Evolutionary conservation across 768 basidiomycete genomes (phyloP), one percentile per base, ranked within the genome.

Genomic region (Serpula lacrymans): DNA sequence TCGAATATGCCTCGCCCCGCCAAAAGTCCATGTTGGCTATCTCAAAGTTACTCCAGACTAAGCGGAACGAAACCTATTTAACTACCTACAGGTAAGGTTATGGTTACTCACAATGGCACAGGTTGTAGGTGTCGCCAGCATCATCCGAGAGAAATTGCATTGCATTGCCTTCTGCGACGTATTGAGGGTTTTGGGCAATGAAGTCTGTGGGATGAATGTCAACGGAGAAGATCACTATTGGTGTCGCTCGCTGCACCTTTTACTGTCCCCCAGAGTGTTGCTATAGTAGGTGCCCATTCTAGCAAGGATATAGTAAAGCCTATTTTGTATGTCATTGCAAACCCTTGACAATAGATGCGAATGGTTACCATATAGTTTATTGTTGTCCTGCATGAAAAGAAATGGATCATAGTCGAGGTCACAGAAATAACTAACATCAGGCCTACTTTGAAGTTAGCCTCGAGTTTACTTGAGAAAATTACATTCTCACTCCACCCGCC

Each of bases 361-460:
- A 14, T 10, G 6, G 14, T 25, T 50, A 67, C 85, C 80, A 50
- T 88, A 90, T 1, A 78, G 67, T 58, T 84, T 84, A 36, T 79
- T 71, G 42, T 83, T 64, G 16, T 82, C 72, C 54, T 82, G 70
- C 84, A 88, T 86, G 56, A 71, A 74, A 5, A 77, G 41, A 71
- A 90, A 88, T 0, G 88, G 88, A 53, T 80, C 78, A 26, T 67
- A 70, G 41, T 72, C 63, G 43, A 82, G 59, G 51, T 88, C 79
- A 59, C 87, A 88, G 64, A 77, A 83, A 67, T 81, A 84, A 59
- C 84, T 82, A 37, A 88, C 80, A 47, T 77, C 74, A 2, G 86
- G 85, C 48, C 82, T 84, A 37, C 5, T 26, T 34, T 27, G 25
- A 16, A 31, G 44, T 29, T 16, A 29, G 25, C 7, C 13, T 21